Evolutionary conservation across 2,329 filamentous ascomycete genomes (phyloP).

Genomic region (Beauveria australis): DNA sequence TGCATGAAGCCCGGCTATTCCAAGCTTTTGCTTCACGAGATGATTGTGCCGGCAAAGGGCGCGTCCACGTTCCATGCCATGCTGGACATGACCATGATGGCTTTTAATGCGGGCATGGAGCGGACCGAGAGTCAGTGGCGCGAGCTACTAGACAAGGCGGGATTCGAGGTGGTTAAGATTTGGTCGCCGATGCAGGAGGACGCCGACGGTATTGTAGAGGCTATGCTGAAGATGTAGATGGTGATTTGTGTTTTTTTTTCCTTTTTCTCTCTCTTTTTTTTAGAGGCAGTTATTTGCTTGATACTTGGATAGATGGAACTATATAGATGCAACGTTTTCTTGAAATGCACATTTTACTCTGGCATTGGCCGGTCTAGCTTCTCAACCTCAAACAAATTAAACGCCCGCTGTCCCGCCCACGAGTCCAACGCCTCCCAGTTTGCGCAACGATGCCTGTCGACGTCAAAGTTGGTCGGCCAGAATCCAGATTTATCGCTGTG

Average conservation of each 20-base stretch:
- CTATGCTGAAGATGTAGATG: neutral
- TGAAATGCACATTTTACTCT: neutral
- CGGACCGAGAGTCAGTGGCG: slow-evolving; percentile 16
- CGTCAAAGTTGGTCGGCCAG: slow-evolving; percentile 1
- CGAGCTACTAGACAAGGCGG: slow-evolving; percentile 15
- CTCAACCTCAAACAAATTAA: slow-evolving; percentile 2
- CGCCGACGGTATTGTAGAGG: slow-evolving; percentile 4
- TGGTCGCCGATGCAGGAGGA: neutral
- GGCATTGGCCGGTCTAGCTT: neutral
- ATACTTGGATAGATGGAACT: no score
- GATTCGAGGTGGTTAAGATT: slow-evolving; percentile 9
- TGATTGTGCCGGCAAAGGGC: slow-evolving; percentile 16
- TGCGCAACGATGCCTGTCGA: neutral
- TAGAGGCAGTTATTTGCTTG: no score
- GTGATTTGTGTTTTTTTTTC: no score
- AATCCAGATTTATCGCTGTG: neutral
- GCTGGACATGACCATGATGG: slow-evolving; percentile 20
- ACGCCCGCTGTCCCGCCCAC: neutral
- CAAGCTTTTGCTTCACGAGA: slow-evolving; percentile 24
- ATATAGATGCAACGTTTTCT: no score
- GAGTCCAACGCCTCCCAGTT: slow-evolving; percentile 5
- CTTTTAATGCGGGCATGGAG: slow-evolving; percentile 15
- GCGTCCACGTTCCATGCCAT: slow-evolving; percentile 12
- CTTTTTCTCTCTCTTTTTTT: no score
- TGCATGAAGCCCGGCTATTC: slow-evolving; percentile 22